Base-by-base conservation (phyloP, 2,329 filamentous ascomycete genomes). In the Diplocarpon rosae region DNA sequence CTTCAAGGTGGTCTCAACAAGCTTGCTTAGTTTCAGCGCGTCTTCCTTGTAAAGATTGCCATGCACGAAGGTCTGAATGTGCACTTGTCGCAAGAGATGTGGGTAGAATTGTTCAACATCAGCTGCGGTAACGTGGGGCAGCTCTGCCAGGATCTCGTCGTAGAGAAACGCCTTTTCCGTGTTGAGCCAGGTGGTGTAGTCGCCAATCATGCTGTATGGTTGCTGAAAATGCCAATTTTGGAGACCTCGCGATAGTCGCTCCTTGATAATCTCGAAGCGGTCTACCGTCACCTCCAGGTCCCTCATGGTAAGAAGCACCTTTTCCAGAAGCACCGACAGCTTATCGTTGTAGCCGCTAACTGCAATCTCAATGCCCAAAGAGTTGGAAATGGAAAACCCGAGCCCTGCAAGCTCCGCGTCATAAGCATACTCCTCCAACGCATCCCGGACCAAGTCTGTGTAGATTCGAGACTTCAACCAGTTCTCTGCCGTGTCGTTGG, bases 281-380 rank as follows among this genome's bases (percentile, higher is more conserved):
- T 93, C 88, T n/a, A 85, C 75, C 50, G 80, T 83, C 54, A 96
- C 75, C 31, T 88, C 78, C 5, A 96, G 70, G 56, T 95, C 85
- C 40, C 85, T 79, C 73, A 95, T 85, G 9, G 83, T 88, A 11
- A 79, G 67, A 20, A 95, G 69, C 3, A 96, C 85, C 61, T 95
- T 92, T 60, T 96, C 87, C 37, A 98, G 66, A 17, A 98, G 73
- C 0, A 95, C 87, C 0, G 84, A 72, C 58, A 98, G 78, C 68
- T 98, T 98, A 65, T 98, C 92, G 56, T 95, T 98, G 67, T 96
- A 98, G 0, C 92, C 92, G 24, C 79, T 81, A 3, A 96, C 76
- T 12, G 83, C 79, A 33, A 96, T 68, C 46, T 85, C 80, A 27
- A 96, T 62, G 0, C 89, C 89, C 28, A 79, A 75, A 3, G 75